These are phyloP conservation scores for Speleostelium caveatum DNA, from an alignment of 78 protist genomes.

Conservation along the genomic window DNA sequence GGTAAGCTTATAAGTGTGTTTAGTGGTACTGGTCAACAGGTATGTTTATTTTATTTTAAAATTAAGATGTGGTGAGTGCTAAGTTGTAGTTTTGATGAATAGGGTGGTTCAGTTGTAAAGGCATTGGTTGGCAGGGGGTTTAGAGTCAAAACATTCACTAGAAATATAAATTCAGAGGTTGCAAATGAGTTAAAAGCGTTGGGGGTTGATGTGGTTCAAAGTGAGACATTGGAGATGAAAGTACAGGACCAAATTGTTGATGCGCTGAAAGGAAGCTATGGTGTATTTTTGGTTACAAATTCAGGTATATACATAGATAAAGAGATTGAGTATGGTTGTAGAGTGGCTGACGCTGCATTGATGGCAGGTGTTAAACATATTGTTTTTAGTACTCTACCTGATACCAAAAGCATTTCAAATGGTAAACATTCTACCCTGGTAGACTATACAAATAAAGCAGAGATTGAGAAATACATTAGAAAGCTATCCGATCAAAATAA, in stretches of 20 bases:
- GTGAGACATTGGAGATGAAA: no score
- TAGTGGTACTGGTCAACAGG: no score
- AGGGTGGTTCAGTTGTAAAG: constrained; percentile 41
- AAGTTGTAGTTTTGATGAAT: no score
- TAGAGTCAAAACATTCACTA: constrained; percentile 22
- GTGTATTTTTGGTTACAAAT: constrained; percentile 18
- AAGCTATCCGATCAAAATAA: not conserved
- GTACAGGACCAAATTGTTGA: no score
- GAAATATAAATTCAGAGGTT: not conserved
- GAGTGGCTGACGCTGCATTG: constrained; percentile 11
- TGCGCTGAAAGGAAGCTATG: constrained; percentile 11
- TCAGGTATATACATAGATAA: not conserved
- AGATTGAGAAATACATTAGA: constrained; percentile 2
- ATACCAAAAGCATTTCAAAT: not conserved
- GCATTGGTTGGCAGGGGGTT: not conserved
- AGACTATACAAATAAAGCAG: constrained; percentile 1
- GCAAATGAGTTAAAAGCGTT: not conserved
- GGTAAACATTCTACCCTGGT: no score
- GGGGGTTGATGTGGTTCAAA: constrained; percentile 18
- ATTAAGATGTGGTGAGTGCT: no score
- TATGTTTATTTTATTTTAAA: no score
- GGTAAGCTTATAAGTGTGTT: no score
- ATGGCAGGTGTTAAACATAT: constrained; percentile 1
- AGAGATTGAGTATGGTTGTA: not conserved
- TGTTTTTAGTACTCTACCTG: not conserved